Evolutionary conservation across 1,284 basidiomycete genomes (phyloP).

Genomic region (Cutaneotrichosporon cavernicola): DNA sequence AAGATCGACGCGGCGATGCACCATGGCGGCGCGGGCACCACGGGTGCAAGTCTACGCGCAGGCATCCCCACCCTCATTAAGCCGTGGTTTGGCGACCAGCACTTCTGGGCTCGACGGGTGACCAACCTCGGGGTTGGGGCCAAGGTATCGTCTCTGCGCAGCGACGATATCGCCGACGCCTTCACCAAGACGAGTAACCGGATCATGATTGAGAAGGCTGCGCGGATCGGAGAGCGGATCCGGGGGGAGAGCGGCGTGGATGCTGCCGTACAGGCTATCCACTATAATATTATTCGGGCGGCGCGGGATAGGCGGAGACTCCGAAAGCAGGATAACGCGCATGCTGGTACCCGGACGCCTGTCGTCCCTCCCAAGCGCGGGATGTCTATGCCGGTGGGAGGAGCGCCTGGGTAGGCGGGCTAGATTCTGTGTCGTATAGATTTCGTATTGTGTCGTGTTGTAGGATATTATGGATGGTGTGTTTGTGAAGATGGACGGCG

Average conservation of each 20-base stretch:
- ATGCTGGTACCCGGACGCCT: neutral
- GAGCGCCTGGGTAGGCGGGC: neutral
- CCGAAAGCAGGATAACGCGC: conserved; percentile 15
- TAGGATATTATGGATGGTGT: no score
- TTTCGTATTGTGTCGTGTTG: no score
- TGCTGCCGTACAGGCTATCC: conserved; percentile 41
- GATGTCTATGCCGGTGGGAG: neutral
- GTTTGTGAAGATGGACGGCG: no score
- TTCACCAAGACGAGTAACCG: conserved; percentile 59
- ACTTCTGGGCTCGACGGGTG: conserved; percentile 69
- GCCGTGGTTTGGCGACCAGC: conserved; percentile 69
- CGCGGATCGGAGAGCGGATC: conserved; percentile 64
- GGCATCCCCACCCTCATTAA: conserved; percentile 74
- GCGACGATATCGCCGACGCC: conserved; percentile 59
- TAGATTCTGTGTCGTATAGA: neutral
- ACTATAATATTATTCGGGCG: conserved; percentile 41
- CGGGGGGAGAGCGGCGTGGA: conserved; percentile 56
- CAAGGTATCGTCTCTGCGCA: conserved; percentile 58
- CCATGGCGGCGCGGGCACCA: conserved; percentile 72
- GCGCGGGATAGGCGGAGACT: conserved; percentile 26
- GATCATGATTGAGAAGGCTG: conserved; percentile 66
- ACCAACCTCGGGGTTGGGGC: conserved; percentile 62
- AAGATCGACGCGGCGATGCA: conserved; percentile 60
- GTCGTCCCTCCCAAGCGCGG: neutral
- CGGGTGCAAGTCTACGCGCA: conserved; percentile 65